Conservation (phyloP, 2,329 filamentous ascomycete species). For the Ophiostoma tasmaniense region DNA sequence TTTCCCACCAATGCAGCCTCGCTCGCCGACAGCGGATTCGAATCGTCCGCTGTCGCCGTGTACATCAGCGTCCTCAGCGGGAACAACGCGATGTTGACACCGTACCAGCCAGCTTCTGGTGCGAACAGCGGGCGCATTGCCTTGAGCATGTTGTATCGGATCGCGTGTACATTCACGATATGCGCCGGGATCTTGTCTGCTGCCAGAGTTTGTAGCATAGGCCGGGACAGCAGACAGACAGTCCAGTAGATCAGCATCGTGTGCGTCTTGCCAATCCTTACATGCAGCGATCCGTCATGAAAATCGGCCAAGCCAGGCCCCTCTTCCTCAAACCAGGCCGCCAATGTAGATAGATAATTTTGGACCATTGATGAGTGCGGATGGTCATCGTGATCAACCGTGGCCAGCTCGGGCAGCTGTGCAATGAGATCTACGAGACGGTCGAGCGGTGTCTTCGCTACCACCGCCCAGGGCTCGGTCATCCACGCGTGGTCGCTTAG, state of each 20-base stretch:
- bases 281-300: background rate
- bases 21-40: background rate
- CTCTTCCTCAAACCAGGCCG: background rate
- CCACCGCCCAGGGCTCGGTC: background rate
- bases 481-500: background rate
- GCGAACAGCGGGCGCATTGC: background rate
- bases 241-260: background rate
- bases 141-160: background rate
- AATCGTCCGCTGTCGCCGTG: background rate
- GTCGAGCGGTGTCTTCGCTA: background rate
- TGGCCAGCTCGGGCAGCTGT: background rate
- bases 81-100: slow-evolving; percentile 12
- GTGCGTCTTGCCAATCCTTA: background rate
- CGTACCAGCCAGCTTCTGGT: slow-evolving; percentile 5
- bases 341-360: background rate
- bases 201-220: background rate
- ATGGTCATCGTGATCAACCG: background rate
- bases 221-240: background rate
- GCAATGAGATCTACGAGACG: background rate
- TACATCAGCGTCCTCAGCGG: slow-evolving; percentile 6
- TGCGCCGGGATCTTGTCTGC: background rate
- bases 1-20: background rate
- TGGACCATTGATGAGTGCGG: background rate
- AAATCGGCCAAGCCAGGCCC: background rate
- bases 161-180: background rate